A percentile compares a stretch with the other conserved stretches of the same genome.
Conservation (phyloP, 768 basidiomycete genomes). For the Leccinum rimulosum region DNA sequence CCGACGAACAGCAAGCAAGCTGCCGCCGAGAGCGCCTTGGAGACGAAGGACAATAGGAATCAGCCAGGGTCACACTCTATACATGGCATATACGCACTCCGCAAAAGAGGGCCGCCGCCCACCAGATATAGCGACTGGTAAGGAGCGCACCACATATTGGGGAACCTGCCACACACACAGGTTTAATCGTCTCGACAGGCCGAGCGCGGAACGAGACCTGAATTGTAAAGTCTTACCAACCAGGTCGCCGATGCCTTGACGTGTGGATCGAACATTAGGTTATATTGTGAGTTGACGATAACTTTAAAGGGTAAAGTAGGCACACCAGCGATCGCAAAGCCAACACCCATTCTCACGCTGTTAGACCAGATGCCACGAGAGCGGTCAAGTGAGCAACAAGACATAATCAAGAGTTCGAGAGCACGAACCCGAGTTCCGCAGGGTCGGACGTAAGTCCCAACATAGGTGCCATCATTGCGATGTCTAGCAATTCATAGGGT, state of each 20-base stretch:
- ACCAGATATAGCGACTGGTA: constrained; percentile 50
- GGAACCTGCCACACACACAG: constrained; percentile 37
- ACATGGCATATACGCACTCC: constrained; percentile 30
- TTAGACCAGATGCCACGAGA: background rate
- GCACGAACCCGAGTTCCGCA: constrained; percentile 47
- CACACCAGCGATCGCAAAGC: constrained; percentile 43
- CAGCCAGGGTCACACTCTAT: background rate
- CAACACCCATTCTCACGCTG: constrained; percentile 44
- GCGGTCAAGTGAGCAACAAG: background rate
- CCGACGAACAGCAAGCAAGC: constrained; percentile 8
- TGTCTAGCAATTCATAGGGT: constrained; percentile 22
- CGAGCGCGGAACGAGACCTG: background rate
- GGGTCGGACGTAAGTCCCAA: constrained; percentile 43
- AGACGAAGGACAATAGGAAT: background rate
- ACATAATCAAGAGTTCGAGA: background rate
- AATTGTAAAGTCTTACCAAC: constrained; percentile 12
- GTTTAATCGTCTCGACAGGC: background rate
- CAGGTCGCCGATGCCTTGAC: constrained; percentile 23
- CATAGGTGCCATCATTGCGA: constrained; percentile 42
- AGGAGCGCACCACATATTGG: constrained; percentile 59
- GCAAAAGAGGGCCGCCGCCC: constrained; percentile 52
- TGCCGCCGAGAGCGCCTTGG: constrained; percentile 6
- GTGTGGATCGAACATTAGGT: background rate
- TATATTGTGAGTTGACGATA: background rate
- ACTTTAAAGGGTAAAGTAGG: background rate